Evolutionary conservation across 2,329 filamentous ascomycete genomes (phyloP), one percentile per base, ranked within the genome.

Genomic region (Alternaria atra): DNA sequence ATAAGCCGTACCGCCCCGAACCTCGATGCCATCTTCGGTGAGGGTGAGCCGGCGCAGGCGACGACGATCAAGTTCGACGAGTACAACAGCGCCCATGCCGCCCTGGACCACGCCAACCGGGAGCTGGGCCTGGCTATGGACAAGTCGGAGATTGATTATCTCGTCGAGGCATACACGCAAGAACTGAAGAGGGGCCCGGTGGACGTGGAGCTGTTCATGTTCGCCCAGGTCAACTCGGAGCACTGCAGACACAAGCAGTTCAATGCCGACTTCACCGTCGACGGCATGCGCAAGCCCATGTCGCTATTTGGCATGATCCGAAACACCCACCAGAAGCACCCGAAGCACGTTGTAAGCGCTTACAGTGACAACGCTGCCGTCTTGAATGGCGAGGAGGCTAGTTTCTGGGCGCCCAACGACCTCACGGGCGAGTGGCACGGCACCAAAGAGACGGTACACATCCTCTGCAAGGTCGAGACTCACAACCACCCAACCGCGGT

Each of bases 311-410:
- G 89, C 35, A 98, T 99, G 95, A 99, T 99, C 75, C 87, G 91
- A 69, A 97, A 97, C 78, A 99, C 95, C 1, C 93, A 99, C 81
- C 87, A 88, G 71, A 90, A 89, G 65, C 82, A 87, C 59, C 92
- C 93, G 0, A 84, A 91, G 54, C 90, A 89, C 76, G 96, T 94
- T n/a, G 87, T 98, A 43, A 97, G 93, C 35, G 95, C 95, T 7
- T 99, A 99, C 80, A 97, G 92, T 72, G 95, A 99, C 78, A 99
- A 99, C 76, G 95, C 95, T 27, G 95, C 95, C n/a, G 95, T 99
- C 1, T 81, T 96, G 58, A 83, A 92, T 70, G 92, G 92, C 35
- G 86, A 89, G 64, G 81, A 86, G 55, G 90, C 89, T 34, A 89
- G 86, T 65, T 91, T 91, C 75, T 98, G 94, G 94, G 91, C 93